These are phyloP conservation scores for Schizopora paradoxa DNA, from an alignment of 1,284 basidiomycete genomes.

Conservation along the genomic window DNA sequence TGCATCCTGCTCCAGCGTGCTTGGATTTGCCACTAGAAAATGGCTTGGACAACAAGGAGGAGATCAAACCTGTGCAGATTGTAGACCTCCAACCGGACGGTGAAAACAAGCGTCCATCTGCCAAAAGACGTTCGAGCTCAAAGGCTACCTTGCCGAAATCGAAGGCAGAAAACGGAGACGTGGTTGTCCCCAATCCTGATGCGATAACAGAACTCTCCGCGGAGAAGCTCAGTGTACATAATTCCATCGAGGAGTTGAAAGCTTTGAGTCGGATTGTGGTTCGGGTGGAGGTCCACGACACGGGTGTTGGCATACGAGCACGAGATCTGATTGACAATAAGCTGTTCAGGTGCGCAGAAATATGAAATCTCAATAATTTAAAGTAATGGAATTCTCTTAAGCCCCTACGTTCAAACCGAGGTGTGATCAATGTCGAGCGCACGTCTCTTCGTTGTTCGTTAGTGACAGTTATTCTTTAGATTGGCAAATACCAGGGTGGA, in stretches of 20 bases:
- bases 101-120: neutral
- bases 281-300: slow-evolving; percentile 77
- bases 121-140: neutral
- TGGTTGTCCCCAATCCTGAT: too few species aligned
- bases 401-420: slow-evolving; percentile 27
- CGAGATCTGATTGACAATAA: slow-evolving; percentile 70
- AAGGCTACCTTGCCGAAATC: neutral
- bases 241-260: slow-evolving; percentile 31
- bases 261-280: slow-evolving; percentile 61
- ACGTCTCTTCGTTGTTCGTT: neutral
- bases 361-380: too few species aligned
- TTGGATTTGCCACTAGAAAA: slow-evolving; percentile 1
- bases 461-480: slow-evolving; percentile 7
- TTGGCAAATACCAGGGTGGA: slow-evolving; percentile 26
- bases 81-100: too few species aligned
- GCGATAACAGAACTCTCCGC: slow-evolving; percentile 42
- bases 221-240: slow-evolving; percentile 45
- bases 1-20: slow-evolving; percentile 34
- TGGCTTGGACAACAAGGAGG: neutral
- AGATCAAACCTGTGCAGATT: neutral
- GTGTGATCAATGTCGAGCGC: slow-evolving; percentile 10
- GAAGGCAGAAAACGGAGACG: neutral
- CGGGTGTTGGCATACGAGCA: slow-evolving; percentile 69
- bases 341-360: slow-evolving; percentile 44
- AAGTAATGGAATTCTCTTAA: too few species aligned